Base-by-base conservation (phyloP, 2,329 filamentous ascomycete genomes). In the Calonectria honghensis region DNA sequence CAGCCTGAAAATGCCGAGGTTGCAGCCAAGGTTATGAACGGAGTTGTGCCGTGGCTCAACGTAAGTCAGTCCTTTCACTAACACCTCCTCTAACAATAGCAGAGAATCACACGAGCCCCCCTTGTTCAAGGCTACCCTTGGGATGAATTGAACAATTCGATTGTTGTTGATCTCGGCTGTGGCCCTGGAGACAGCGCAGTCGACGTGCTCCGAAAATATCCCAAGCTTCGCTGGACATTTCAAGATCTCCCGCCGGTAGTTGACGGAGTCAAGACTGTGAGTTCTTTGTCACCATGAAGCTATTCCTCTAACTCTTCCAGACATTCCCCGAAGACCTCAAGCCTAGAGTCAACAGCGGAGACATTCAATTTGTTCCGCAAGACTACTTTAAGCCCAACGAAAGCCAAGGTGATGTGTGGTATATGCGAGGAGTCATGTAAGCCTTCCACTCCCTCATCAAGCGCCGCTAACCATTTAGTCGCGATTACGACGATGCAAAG, bases 341-440 rank as follows among this genome's bases (percentile, higher is more conserved):
- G n/a, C 9, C 18, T 13, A 59, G 32, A 27, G 32, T 59, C 14
- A n/a, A 59, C 10, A 59, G 20, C 6, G 32, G 54, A 4, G 32
- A 39, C 5, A 59, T 59, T 59, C 11, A 37, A 27, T 59, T 59
- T 27, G 32, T 59, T 13, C 5, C 32, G 6, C 54, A 59, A 18
- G n/a, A 59, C 31, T 59, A 59, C 10, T 39, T 59, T 14, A 35
- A 59, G 13, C 54, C 54, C 20, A 59, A 59, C 7, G 6, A 59
- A 35, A 37, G 54, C 20, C 31, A n/a, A 13, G 54, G 54, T 14
- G 54, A 59, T 27, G n/a, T 39, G 13, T 59, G 54, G 32, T 59
- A 59, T 14, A 27, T 59, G 32, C 20, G 54, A 27, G 54, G 54
- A 35, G 54, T 59, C 54, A 59, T 37, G 54, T 59, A 24, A 59